Conservation (phyloP, 2,329 filamentous ascomycete genomes). For the Exophiala dermatitidis region DNA sequence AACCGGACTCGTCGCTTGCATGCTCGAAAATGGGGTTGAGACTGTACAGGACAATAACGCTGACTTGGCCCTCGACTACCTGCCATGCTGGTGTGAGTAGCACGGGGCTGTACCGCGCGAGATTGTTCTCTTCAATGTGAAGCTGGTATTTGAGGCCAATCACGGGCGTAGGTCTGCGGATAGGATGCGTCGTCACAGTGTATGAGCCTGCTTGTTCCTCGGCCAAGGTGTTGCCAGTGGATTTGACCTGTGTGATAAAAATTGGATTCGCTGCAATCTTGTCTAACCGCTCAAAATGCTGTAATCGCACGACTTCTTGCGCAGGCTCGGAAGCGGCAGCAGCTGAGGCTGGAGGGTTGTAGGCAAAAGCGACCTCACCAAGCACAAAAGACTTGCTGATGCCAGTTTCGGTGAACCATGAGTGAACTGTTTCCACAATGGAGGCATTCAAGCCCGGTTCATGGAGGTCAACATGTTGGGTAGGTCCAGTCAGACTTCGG, state of each 20-base stretch:
- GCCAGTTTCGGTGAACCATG: constrained; percentile 67
- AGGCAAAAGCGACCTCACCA: constrained; percentile 83
- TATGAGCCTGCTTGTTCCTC: constrained; percentile 67
- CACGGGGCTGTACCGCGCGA: constrained; percentile 60
- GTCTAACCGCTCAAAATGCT: constrained; percentile 81
- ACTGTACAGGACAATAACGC: constrained; percentile 74
- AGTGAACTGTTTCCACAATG: constrained; percentile 84
- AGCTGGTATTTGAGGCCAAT: constrained; percentile 91
- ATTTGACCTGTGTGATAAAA: constrained; percentile 56
- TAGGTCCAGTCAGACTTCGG: constrained; percentile 59
- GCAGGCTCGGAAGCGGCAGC: constrained; percentile 32
- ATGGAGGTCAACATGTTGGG: constrained; percentile 74
- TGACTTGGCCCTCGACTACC: constrained; percentile 74
- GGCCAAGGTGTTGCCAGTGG: constrained; percentile 8
- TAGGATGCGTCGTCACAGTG: constrained; percentile 62
- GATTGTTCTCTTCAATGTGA: constrained; percentile 56
- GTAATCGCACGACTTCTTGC: constrained; percentile 66
- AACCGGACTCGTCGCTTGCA: constrained; percentile 8
- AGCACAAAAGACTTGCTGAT: constrained; percentile 66
- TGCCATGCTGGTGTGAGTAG: constrained; percentile 73
- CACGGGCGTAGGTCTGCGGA: constrained; percentile 56
- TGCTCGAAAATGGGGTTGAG: constrained; percentile 62
- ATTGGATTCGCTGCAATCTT: constrained; percentile 90
- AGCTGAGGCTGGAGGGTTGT: constrained; percentile 50
- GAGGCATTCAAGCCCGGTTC: constrained; percentile 77